These are phyloP conservation scores for Rhizopogon salebrosus DNA, from an alignment of 768 basidiomycete species.

Conservation along the genomic window DNA sequence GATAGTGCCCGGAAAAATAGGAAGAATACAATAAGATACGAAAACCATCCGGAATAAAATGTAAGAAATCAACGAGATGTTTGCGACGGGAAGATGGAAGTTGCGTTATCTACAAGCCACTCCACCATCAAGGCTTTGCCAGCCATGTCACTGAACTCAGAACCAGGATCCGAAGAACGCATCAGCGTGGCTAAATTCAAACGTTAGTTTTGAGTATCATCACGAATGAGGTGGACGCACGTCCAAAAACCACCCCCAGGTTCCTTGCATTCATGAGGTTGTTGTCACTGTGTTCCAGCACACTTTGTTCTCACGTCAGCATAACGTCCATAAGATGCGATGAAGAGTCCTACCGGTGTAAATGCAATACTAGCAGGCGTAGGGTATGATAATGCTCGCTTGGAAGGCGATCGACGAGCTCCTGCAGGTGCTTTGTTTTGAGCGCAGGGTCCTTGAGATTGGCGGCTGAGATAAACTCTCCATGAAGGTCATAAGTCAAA, in stretches of 20 bases:
- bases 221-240: constrained; percentile 42
- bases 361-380: constrained; percentile 76
- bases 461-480: constrained; percentile 79
- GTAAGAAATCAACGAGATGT: constrained; percentile 9
- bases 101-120: constrained; percentile 91
- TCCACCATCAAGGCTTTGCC: constrained; percentile 91
- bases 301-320: constrained; percentile 22
- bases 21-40: constrained; percentile 25
- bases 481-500: constrained; percentile 86
- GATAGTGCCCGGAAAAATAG: constrained; percentile 4
- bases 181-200: constrained; percentile 78
- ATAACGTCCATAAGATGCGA: neutral
- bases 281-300: constrained; percentile 59
- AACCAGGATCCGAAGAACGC: constrained; percentile 78
- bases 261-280: constrained; percentile 97
- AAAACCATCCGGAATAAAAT: constrained; percentile 4
- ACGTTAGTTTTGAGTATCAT: constrained; percentile 3
- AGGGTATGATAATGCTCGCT: constrained; percentile 86
- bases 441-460: constrained; percentile 56
- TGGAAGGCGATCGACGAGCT: constrained; percentile 74
- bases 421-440: constrained; percentile 57
- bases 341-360: constrained; percentile 61
- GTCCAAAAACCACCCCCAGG: constrained; percentile 96
- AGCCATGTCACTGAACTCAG: constrained; percentile 97
- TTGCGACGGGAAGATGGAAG: constrained; percentile 37